These are phyloP conservation scores for Tricholoma furcatifolium DNA, from an alignment of 768 basidiomycete species.

Conservation along the genomic window DNA sequence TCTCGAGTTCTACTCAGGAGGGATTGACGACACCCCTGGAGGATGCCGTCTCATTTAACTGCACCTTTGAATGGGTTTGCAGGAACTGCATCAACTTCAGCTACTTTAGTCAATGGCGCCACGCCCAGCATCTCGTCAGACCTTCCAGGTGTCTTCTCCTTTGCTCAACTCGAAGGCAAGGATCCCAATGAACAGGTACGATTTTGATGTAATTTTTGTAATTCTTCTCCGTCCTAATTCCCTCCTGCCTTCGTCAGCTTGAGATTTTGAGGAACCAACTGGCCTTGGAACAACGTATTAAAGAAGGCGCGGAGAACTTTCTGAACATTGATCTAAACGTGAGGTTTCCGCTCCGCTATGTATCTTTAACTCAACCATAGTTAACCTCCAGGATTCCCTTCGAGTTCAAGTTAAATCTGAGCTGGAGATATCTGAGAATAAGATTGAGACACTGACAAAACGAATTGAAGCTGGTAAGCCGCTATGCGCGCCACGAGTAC, in stretches of 20 bases:
- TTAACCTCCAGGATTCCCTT: conserved; percentile 50
- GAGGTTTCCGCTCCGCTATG: conserved; percentile 16
- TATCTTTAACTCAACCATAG: neutral
- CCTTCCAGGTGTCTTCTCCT: conserved; percentile 26
- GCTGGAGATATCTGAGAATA: conserved; percentile 69
- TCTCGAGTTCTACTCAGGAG: no score
- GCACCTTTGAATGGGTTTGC: conserved; percentile 18
- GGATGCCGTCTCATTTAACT: conserved; percentile 19
- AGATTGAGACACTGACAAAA: conserved; percentile 66
- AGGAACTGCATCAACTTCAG: conserved; percentile 21
- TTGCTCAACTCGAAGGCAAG: conserved; percentile 47
- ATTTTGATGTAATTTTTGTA: neutral
- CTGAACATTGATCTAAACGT: conserved; percentile 66
- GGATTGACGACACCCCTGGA: neutral
- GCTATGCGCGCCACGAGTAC: conserved; percentile 1
- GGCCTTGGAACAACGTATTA: conserved; percentile 77
- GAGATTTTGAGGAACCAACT: conserved; percentile 66
- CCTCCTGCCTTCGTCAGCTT: conserved; percentile 43
- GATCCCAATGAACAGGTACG: conserved; percentile 44
- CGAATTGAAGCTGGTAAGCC: conserved; percentile 56
- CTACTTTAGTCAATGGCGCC: conserved; percentile 24
- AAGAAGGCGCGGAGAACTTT: conserved; percentile 90
- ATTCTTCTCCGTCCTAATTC: neutral
- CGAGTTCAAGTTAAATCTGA: conserved; percentile 74
- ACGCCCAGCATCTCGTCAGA: conserved; percentile 3